Base-by-base conservation (phyloP, 345 rosid species). In the Xanthoceras sorbifolium region DNA sequence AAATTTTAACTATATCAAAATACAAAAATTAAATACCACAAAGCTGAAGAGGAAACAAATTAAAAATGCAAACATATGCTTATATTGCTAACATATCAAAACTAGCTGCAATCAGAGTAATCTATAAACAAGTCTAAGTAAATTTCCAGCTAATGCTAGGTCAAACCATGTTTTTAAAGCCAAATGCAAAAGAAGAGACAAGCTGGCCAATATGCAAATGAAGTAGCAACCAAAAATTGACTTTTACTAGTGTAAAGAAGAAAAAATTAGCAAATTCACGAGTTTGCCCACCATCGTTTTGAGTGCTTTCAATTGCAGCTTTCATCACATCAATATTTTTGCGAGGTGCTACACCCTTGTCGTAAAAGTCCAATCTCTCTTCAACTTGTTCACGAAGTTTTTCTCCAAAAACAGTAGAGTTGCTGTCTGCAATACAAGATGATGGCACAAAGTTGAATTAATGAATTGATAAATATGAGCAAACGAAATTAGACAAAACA, bases 261-360 rank as follows among this genome's bases (percentile, higher is more conserved):
- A 38, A 31, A 3, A 10, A 72, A 67, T 20, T 38, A 63, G 26
- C 15, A 57, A 18, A 10, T 22, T 54, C 69, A 79, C 8, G 26
- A 63, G 25, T 22, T 11, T 1, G 0, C 73, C 48, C 55, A 93
- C 98, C 97, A 87, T 88, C 87, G 62, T 74, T 81, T 36, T 80
- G 88, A 12, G 87, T 75, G 72, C 42, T 77, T 68, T 83, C 92
- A 17, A 93, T 59, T 10, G 97, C 98, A 70, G 88, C 82, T 83
- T 90, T 93, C 98, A 96, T 96, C 70, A 94, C 97, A 68, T 96
- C 99, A 61, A 94, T 88, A 80, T 94, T 96, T 86, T 96, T 96
- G 52, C 97, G 92, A 34, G 99, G 99, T 62, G 97, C 92, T 81
- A 96, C 86, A 26, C 97, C 98, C 86, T 96, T 96, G 82, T 96